Evolutionary conservation across 108 stramenopile genomes (phyloP).

Genomic region (Cyclotella cryptica): DNA sequence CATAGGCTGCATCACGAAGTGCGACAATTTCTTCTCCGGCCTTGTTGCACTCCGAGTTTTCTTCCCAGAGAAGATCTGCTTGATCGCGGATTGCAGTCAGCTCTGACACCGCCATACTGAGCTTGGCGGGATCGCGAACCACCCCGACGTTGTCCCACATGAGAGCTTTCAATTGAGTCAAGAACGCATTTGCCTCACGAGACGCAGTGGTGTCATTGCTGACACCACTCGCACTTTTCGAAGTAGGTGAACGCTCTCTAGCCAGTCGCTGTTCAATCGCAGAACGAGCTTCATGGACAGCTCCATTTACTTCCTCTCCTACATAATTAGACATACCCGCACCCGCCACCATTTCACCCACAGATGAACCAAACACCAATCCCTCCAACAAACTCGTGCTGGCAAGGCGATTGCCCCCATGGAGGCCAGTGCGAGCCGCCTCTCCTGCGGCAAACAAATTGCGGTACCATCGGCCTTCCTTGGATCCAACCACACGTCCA

Average conservation of each 20-base stretch:
- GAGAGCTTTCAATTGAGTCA: slow-evolving; percentile 64
- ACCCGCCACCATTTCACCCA: slow-evolving; percentile 81
- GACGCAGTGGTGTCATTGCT: slow-evolving; percentile 3
- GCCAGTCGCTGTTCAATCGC: too few relatives aligned
- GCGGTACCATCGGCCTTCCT: slow-evolving; percentile 34
- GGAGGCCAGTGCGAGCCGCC: slow-evolving; percentile 93
- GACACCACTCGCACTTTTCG: background rate
- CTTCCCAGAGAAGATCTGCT: slow-evolving; percentile 64
- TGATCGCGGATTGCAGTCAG: slow-evolving; percentile 65
- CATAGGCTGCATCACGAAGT: slow-evolving; percentile 80
- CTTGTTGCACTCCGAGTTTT: background rate
- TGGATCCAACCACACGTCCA: slow-evolving; percentile 62
- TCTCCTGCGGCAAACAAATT: slow-evolving; percentile 91
- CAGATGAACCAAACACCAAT: slow-evolving; percentile 91
- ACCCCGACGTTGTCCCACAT: slow-evolving; percentile 97
- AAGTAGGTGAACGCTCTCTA: background rate
- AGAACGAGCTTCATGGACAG: background rate
- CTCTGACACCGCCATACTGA: slow-evolving; percentile 67
- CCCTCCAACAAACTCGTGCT: slow-evolving; percentile 95
- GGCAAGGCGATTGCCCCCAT: slow-evolving; percentile 94
- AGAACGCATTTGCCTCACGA: slow-evolving; percentile 57
- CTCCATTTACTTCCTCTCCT: slow-evolving; percentile 11
- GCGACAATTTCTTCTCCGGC: slow-evolving; percentile 70
- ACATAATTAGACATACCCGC: slow-evolving; percentile 34
- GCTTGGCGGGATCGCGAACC: slow-evolving; percentile 79